phyloP scores from a whole-genome alignment of 371 early-diverging fungal species.

The Lichtheimia ramosa region DNA sequence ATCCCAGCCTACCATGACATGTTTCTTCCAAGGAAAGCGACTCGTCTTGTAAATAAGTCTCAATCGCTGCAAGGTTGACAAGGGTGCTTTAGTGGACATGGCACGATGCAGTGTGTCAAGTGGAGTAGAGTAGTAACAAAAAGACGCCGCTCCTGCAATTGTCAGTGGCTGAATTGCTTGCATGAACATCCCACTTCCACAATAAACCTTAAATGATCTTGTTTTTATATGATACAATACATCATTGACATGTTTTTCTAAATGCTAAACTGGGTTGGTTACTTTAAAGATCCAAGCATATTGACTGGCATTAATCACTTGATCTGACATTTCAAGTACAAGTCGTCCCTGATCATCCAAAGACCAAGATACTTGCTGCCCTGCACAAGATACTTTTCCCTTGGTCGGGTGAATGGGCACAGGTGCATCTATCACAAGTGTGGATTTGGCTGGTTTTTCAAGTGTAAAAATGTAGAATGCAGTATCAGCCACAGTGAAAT shows the following conservation, averaged over 20 bases:
- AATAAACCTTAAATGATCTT: too few relatives aligned
- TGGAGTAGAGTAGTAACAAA: too few relatives aligned
- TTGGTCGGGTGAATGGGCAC: background rate
- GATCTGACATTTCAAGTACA: background rate
- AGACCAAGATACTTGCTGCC: background rate
- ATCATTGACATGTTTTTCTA: too few relatives aligned
- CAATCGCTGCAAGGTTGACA: slow-evolving; percentile 19
- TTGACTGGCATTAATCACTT: background rate
- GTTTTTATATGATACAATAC: too few relatives aligned
- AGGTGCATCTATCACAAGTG: background rate
- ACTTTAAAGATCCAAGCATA: slow-evolving; percentile 5
- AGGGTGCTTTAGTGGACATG: background rate
- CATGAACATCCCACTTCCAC: too few relatives aligned
- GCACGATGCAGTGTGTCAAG: background rate
- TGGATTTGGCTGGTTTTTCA: background rate
- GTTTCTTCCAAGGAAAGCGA: slow-evolving; percentile 57
- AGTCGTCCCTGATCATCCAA: background rate
- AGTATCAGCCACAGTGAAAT: slow-evolving; percentile 1
- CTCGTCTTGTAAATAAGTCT: slow-evolving; percentile 31
- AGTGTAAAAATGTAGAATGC: slow-evolving; percentile 5
- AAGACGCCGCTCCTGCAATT: too few relatives aligned
- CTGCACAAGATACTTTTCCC: background rate
- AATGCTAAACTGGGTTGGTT: too few relatives aligned
- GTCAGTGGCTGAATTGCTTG: too few relatives aligned
- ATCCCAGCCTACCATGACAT: slow-evolving; percentile 62